A percentile compares a stretch with the other conserved stretches of the same genome.
Conservation (phyloP, 148 eudicot genomes). For the Rhododendron griersonianum region DNA sequence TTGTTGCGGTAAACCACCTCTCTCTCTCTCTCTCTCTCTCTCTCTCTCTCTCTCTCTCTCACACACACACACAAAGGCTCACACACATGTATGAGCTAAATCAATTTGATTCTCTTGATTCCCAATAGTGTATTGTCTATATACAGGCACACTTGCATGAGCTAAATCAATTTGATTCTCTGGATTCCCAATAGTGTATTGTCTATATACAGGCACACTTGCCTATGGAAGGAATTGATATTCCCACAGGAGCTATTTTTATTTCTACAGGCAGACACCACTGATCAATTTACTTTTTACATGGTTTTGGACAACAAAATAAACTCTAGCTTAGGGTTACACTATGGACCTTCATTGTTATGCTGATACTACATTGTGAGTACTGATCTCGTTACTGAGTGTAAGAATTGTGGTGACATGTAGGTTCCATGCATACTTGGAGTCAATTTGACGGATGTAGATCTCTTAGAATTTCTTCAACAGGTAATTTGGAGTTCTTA, state of each 20-base stretch:
- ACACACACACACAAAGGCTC: not conserved
- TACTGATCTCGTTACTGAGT: not conserved
- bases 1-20: conserved; percentile 54
- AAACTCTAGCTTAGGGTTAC: not conserved
- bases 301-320: not conserved
- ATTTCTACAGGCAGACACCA: not conserved
- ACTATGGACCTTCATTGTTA: not conserved
- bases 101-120: not conserved
- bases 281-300: not conserved
- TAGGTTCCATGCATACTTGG: conserved; percentile 97
- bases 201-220: not conserved
- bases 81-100: not conserved
- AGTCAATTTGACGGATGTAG: conserved; percentile 70
- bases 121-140: not conserved
- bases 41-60: not conserved
- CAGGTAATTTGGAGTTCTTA: conserved; percentile 41
- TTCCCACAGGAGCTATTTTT: not conserved
- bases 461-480: conserved; percentile 83
- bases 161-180: not conserved
- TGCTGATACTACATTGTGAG: not conserved
- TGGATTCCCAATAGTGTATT: not conserved
- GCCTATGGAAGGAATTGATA: not conserved
- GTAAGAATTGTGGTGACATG: conserved; percentile 10
- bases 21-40: conserved; percentile 2
- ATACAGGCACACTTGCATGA: not conserved